These are phyloP conservation scores for Tetracentron sinense DNA, from an alignment of 164 flowering plant genomes.

Conservation along the genomic window DNA sequence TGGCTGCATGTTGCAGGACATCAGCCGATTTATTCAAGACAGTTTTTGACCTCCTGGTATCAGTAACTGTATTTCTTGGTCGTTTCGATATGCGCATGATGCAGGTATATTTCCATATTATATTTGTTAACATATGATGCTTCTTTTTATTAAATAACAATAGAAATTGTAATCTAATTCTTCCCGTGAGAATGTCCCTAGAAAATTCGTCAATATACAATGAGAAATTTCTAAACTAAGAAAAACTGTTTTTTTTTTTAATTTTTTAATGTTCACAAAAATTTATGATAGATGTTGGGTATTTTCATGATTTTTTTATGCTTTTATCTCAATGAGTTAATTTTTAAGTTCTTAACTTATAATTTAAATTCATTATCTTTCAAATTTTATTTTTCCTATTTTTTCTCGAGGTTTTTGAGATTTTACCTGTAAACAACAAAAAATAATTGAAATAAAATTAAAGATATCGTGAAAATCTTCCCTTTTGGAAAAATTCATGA, in stretches of 20 bases:
- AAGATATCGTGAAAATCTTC: no score
- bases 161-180: no score
- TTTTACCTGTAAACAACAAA: not conserved
- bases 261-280: not conserved
- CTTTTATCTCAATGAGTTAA: no score
- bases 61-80: slow-evolving; percentile 96
- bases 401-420: not conserved
- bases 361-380: no score
- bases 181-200: not conserved
- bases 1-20: slow-evolving; percentile 59
- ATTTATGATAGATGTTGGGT: not conserved
- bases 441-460: no score
- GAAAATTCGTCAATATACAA: not conserved
- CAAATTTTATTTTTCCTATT: not conserved
- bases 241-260: no score
- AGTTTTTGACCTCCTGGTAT: slow-evolving; percentile 92
- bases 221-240: no score
- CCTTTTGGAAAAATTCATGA: no score
- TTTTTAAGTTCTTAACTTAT: no score
- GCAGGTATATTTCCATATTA: slow-evolving; percentile 59
- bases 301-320: no score
- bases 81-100: slow-evolving; percentile 99
- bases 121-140: not conserved
- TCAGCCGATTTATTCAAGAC: slow-evolving; percentile 99
- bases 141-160: no score